A percentile compares a stretch with the other conserved stretches of the same genome.
Conservation (phyloP, 331 rosid genomes). For the Arachis monticola region DNA sequence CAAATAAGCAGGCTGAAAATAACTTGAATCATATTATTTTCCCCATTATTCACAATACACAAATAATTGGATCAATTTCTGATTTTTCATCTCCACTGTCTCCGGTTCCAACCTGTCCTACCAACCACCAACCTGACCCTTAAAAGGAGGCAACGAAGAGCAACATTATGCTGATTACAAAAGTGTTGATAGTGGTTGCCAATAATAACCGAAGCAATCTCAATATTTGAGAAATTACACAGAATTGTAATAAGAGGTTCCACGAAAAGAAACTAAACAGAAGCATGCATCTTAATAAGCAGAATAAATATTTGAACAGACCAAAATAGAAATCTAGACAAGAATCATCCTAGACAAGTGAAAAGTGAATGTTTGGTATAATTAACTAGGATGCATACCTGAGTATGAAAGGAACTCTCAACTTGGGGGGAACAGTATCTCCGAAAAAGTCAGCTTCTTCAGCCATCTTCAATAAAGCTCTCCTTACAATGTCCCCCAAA, state of each 20-base stretch:
- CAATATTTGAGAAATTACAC: neutral
- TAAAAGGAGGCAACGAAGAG: neutral
- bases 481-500: conserved; percentile 83
- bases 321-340: conserved; percentile 19
- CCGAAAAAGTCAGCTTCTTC: conserved; percentile 89
- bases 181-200: neutral
- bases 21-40: conserved; percentile 6
- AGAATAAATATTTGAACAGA: conserved; percentile 22
- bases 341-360: conserved; percentile 1
- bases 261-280: conserved; percentile 6
- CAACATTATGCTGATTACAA: conserved; percentile 12
- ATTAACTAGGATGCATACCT: conserved; percentile 49
- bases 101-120: neutral
- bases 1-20: neutral
- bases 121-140: neutral
- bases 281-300: conserved; percentile 12
- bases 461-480: conserved; percentile 78
- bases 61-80: neutral
- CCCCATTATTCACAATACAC: neutral
- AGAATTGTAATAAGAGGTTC: neutral
- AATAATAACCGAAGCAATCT: conserved; percentile 11
- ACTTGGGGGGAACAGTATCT: conserved; percentile 78
- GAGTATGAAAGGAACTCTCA: conserved; percentile 72
- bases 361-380: conserved; percentile 2
- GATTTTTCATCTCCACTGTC: neutral